Evolutionary conservation across 2,329 filamentous ascomycete species (phyloP).

Genomic region (Neonectria ditissima): DNA sequence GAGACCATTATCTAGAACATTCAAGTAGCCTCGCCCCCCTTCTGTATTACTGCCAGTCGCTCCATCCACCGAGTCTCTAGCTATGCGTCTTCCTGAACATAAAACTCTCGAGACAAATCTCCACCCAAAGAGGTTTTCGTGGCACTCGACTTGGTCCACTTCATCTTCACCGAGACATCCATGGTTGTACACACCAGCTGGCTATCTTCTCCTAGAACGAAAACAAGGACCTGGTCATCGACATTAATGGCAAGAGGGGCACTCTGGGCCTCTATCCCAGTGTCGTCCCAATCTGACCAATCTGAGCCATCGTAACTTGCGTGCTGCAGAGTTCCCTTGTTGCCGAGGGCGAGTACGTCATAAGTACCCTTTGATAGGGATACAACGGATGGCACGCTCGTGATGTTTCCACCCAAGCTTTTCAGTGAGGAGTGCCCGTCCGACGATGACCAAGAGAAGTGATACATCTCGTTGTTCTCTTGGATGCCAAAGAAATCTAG

Average conservation of each 20-base stretch:
- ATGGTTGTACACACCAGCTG: background rate
- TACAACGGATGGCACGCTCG: background rate
- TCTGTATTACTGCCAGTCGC: too few species aligned
- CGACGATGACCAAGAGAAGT: background rate
- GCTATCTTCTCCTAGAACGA: background rate
- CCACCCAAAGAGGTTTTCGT: background rate
- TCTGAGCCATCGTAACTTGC: background rate
- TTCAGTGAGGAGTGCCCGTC: background rate
- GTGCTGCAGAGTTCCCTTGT: background rate
- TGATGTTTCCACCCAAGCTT: background rate
- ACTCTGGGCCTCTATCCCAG: background rate
- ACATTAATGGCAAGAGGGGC: background rate
- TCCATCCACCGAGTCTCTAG: too few species aligned
- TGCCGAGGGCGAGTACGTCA: background rate
- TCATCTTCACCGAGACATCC: background rate
- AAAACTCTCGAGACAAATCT: background rate
- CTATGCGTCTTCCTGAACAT: background rate
- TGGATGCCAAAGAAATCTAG: background rate
- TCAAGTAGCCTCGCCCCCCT: too few species aligned
- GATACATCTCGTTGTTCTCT: background rate
- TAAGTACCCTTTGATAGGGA: background rate
- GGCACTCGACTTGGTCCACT: background rate
- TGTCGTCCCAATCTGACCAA: background rate
- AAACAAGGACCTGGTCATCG: background rate
- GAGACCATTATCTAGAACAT: too few species aligned